Evolutionary conservation across 1,139 yeast genomes (phyloP).

Genomic region (Candida pseudocylindracea): DNA sequence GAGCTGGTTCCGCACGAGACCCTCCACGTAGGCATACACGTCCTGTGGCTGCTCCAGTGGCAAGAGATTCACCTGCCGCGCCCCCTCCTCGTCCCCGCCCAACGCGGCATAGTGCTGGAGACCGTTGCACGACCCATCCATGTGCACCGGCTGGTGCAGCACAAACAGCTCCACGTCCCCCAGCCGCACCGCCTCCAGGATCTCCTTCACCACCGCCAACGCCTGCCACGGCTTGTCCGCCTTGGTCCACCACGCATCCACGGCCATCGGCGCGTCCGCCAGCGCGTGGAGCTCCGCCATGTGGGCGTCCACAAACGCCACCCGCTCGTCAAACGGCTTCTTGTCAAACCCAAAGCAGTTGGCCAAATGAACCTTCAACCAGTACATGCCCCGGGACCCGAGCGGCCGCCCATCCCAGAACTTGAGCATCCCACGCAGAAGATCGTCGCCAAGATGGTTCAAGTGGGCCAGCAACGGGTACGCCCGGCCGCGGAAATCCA

Average conservation of each 20-base stretch:
- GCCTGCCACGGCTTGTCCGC: constrained; percentile 97
- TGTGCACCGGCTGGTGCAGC: constrained; percentile 82
- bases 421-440: constrained; percentile 63
- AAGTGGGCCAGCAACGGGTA: constrained; percentile 75
- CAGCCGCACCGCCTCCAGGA: constrained; percentile 45
- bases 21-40: constrained; percentile 70
- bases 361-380: constrained; percentile 85
- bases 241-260: constrained; percentile 52
- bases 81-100: constrained; percentile 94
- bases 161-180: constrained; percentile 55
- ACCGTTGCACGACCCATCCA: constrained; percentile 96
- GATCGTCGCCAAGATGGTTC: constrained; percentile 76
- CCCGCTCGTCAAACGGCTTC: constrained; percentile 57
- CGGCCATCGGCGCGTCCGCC: constrained; percentile 44
- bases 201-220: constrained; percentile 65
- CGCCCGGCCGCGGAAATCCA: constrained; percentile 92
- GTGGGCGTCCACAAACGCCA: constrained; percentile 45
- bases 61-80: constrained; percentile 68
- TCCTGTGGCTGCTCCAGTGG: constrained; percentile 81
- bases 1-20: constrained; percentile 40
- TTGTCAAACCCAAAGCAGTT: constrained; percentile 81
- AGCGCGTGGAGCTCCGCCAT: constrained; percentile 38
- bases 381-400: constrained; percentile 53
- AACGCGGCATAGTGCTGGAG: constrained; percentile 94
- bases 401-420: constrained; percentile 79